These are phyloP conservation scores for Delonix regia DNA, from an alignment of 306 rosid genomes.

Conservation along the genomic window DNA sequence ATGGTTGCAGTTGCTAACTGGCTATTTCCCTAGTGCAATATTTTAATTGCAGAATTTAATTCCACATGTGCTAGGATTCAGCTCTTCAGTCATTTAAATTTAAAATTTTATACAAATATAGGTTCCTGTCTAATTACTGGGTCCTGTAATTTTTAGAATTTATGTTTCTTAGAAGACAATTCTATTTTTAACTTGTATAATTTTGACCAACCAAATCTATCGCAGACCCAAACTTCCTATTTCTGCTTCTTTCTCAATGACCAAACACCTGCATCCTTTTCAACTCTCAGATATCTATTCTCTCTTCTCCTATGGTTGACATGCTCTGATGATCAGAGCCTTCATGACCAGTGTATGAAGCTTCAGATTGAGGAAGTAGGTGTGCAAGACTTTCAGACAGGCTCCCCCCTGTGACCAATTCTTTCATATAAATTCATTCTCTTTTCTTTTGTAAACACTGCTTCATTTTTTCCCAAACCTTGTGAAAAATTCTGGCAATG, in stretches of 20 bases:
- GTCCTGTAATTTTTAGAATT: not conserved
- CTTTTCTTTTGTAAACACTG: slow-evolving; percentile 6
- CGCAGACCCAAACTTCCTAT: slow-evolving; percentile 13
- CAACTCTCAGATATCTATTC: slow-evolving; percentile 5
- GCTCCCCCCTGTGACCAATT: not conserved
- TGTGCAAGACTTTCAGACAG: slow-evolving; percentile 10
- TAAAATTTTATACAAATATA: not conserved
- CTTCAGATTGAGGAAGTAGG: slow-evolving; percentile 20
- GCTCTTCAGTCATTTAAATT: not conserved
- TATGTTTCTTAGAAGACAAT: not conserved
- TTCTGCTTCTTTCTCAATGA: not conserved
- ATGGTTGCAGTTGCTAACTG: not conserved
- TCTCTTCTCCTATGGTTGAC: not conserved
- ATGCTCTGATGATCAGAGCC: slow-evolving; percentile 23
- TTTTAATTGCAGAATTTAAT: not conserved
- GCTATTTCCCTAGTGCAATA: not conserved
- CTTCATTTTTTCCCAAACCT: slow-evolving; percentile 3
- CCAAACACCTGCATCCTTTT: not conserved
- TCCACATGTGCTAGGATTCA: not conserved
- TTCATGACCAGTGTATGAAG: slow-evolving; percentile 1
- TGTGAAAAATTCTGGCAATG: not conserved
- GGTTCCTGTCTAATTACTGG: not conserved
- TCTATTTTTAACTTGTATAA: slow-evolving; percentile 13
- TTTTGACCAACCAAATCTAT: slow-evolving; percentile 18
- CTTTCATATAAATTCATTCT: not conserved